A percentile compares a stretch with the other conserved stretches of the same genome.
These are phyloP conservation scores for Acanthamoeba culbertsoni DNA, from an alignment of 208 protist species.

Conservation along the genomic window DNA sequence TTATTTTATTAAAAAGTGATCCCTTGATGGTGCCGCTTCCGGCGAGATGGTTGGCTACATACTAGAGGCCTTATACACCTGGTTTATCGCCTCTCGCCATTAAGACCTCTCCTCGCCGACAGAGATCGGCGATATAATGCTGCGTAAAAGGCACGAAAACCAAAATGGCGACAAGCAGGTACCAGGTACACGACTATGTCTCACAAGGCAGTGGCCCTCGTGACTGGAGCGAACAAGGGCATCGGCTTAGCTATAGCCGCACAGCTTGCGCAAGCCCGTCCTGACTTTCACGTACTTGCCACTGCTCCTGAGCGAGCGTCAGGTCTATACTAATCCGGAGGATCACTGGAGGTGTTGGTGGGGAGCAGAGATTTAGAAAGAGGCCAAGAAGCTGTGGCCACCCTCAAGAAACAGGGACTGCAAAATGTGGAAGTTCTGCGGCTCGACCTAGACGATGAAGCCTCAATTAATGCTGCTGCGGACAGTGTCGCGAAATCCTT, in stretches of 20 bases:
- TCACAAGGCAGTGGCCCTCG: neutral
- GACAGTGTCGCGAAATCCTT: neutral
- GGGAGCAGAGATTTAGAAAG: neutral
- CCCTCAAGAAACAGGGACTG: neutral
- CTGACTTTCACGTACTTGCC: neutral
- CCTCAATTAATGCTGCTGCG: neutral
- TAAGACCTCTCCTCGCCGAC: no score
- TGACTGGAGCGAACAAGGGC: conserved; percentile 3
- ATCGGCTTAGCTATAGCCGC: neutral
- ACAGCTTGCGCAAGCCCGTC: neutral
- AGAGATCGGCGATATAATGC: neutral
- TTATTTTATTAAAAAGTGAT: no score
- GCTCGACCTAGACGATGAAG: neutral
- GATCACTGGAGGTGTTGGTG: neutral
- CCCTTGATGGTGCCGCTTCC: no score
- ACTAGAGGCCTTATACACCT: no score
- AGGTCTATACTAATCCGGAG: no score
- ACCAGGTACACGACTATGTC: neutral
- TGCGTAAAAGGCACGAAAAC: neutral
- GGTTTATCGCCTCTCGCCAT: no score
- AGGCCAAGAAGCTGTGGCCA: neutral
- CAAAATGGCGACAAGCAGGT: neutral
- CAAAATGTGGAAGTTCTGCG: neutral
- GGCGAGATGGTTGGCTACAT: no score
- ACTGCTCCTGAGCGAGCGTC: neutral